Base-by-base conservation (phyloP, 164 flowering plant species). In the Nymphaea thermarum region DNA sequence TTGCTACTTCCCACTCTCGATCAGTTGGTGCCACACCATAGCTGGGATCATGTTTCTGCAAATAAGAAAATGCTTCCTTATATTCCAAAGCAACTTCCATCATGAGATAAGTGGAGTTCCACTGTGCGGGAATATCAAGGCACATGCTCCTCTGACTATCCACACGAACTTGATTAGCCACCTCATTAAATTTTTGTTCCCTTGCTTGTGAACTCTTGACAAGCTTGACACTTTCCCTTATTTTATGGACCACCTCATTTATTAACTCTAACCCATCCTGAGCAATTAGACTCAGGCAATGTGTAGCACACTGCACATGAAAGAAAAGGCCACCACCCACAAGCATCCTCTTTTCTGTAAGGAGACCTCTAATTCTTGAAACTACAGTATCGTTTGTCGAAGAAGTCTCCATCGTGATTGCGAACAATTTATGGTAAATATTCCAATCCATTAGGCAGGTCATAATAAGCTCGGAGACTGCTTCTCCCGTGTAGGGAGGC, bases 1-100 rank as follows among this genome's bases (percentile, higher is more conserved):
- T 90, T 5, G 83, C 80, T 68, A 71, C 80, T 75, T 72, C 82
- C 98, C 98, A 93, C 6, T 93, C 98, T 65, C 88, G 94, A 79
- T 77, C 68, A 15, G 90, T 78, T 6, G 77, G 83, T 18, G 85
- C 71, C 43, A 68, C 75, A 69, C 10, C 63, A 71, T 75, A 83
- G 43, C 74, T 55, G 42, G 74, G 64, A 66, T 86, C 93, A 63
- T 75, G 80, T 65, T 82, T 82, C 67, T 73, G 78, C 65, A 88
- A 62, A 4, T 71, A 70, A 68, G 78, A 70, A 72, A 90, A 84
- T 59, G 79, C 90, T 67, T 59, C 80, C 71, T 68, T 83, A 73
- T 81, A 81, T 59, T 78, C 83, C 63, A 85, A 70, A 3, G 84
- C 87, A n/a, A 80, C 75, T 74, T 85, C 84, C 59, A 89, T 82